Base-by-base conservation (phyloP, 805 yeast species). In the Millerago galiae region DNA sequence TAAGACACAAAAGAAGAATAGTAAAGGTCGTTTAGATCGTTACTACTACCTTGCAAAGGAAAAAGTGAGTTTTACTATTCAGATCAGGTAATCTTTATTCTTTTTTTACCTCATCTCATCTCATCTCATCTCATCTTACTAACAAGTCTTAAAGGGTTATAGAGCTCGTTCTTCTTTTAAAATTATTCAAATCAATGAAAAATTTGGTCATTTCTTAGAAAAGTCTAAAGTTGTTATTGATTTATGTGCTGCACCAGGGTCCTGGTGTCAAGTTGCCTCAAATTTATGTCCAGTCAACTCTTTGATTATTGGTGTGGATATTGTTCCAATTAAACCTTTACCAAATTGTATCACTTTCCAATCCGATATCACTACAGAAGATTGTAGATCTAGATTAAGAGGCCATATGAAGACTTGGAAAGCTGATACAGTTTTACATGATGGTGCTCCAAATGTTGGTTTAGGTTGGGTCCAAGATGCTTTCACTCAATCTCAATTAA, bases 391-490 rank as follows among this genome's bases (percentile, higher is more conserved):
- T 35, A 88, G 79, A 63, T 74, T 93, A 49, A 79, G 98, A 60
- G 97, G 97, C 25, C 89, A 91, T 60, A 82, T 93, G 83, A 93
- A 93, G 63, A 90, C 98, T 1, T 93, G 98, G 97, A 93, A 93
- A 57, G 99, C 98, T 1, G 98, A 93, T 60, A 87, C 95, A 0
- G 98, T 93, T 15, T 69, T 93, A 59, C 99, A 93, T 66, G 99
- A 93, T 74, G 99, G 99, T 81, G 99, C 99, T 25, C 99, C 99
- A 26, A 93, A 93, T 59, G 98, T 93, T 55, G 99, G 99, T 82
- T 74, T 93, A 59, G 95, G 96, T n/a, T 93, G 99, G 99, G 93
- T 86, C 16, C 99, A 93, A 65, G 99, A 93, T 78, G 99, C 99
- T 1, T 93, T 87, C 67, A 88, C 98, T 2, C 99, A 93, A 68